phyloP scores from a whole-genome alignment of 176 grass and related monocot species.

The Aechmea fasciata region DNA sequence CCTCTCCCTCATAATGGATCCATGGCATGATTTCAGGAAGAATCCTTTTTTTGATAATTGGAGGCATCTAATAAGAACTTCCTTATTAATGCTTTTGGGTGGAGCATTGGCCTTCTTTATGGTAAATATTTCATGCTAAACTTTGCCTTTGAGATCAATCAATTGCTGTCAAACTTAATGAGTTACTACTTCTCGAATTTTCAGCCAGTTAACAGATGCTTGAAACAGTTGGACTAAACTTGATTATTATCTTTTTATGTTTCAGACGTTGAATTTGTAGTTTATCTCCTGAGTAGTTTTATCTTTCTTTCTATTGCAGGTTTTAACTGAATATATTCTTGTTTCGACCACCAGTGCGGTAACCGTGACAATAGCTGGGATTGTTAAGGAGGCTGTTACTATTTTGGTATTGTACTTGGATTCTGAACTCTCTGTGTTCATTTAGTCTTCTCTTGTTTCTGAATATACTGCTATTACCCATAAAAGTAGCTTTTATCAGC shows the following conservation, averaged over 20 bases:
- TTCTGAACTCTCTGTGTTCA: neutral
- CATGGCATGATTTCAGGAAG: slow-evolving; percentile 66
- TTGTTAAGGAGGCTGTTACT: slow-evolving; percentile 92
- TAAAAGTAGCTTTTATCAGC: neutral
- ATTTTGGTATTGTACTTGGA: slow-evolving; percentile 59
- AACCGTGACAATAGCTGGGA: slow-evolving; percentile 84
- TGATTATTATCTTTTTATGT: neutral
- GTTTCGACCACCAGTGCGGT: slow-evolving; percentile 93
- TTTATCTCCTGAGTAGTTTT: neutral
- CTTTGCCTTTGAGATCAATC: neutral
- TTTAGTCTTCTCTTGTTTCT: neutral
- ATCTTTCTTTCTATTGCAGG: slow-evolving; percentile 39
- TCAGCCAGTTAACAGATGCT: neutral
- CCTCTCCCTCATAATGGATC: slow-evolving; percentile 78
- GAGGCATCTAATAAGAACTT: slow-evolving; percentile 58
- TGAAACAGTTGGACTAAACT: neutral
- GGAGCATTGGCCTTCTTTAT: slow-evolving; percentile 77
- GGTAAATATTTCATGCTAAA: slow-evolving; percentile 42
- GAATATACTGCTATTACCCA: neutral
- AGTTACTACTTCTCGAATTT: neutral
- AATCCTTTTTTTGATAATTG: slow-evolving; percentile 77
- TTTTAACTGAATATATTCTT: slow-evolving; percentile 94
- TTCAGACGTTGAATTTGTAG: neutral
- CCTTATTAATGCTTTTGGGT: slow-evolving; percentile 69
- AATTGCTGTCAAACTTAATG: neutral